Percentiles rank a stretch among this genome's conserved stretches.
These are phyloP conservation scores for Leucogyrophana mollusca DNA, from an alignment of 768 basidiomycete species.

Conservation along the genomic window DNA sequence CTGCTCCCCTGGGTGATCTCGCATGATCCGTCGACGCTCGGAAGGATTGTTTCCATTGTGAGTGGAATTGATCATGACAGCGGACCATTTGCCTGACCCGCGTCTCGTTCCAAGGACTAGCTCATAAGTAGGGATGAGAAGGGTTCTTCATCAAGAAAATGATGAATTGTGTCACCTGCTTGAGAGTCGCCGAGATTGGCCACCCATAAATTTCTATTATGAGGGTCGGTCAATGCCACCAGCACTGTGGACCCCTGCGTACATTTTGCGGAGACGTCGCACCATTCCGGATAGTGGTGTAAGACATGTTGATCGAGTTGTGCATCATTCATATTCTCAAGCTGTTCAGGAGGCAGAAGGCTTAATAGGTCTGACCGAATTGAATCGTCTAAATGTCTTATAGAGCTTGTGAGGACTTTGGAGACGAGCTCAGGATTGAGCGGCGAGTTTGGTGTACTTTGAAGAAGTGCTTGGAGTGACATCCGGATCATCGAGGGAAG, in stretches of 20 bases:
- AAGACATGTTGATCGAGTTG: constrained; percentile 40
- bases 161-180: constrained; percentile 22
- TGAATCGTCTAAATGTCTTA: constrained; percentile 40
- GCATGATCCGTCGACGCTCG: constrained; percentile 25
- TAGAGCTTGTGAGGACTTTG: constrained; percentile 34
- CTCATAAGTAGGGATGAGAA: constrained; percentile 11
- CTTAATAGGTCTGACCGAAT: constrained; percentile 43
- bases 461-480: constrained; percentile 36
- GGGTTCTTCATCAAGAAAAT: not conserved
- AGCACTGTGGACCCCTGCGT: constrained; percentile 33
- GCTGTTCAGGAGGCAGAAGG: constrained; percentile 39
- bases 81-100: constrained; percentile 17
- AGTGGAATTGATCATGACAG: constrained; percentile 20
- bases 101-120: constrained; percentile 23
- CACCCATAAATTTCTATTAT: constrained; percentile 28
- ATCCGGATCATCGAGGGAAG: constrained; percentile 41
- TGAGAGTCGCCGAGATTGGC: constrained; percentile 35
- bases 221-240: constrained; percentile 29
- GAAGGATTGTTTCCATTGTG: constrained; percentile 30
- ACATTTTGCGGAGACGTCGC: constrained; percentile 29
- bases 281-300: constrained; percentile 35
- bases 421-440: constrained; percentile 35
- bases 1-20: constrained; percentile 30
- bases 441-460: constrained; percentile 16
- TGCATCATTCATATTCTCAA: constrained; percentile 34